Evolutionary conservation across 1,284 basidiomycete species (phyloP), one percentile per base, ranked within the genome.

Genomic region (Violaceomyces palustris): DNA sequence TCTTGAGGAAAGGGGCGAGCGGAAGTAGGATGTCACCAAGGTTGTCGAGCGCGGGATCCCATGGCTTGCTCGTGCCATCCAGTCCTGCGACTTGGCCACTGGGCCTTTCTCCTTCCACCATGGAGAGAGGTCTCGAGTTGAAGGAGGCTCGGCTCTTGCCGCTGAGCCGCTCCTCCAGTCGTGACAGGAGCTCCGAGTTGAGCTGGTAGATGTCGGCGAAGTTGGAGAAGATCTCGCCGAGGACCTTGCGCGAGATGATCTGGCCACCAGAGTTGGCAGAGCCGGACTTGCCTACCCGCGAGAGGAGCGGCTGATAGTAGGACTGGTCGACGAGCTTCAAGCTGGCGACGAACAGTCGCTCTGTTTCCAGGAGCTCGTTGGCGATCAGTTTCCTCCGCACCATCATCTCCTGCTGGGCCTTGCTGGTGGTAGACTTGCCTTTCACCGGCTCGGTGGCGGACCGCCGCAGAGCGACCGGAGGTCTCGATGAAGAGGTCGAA

Each of bases 131-230:
- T n/a, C n/a, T n/a, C n/a, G n/a, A n/a, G n/a, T n/a, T n/a, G n/a
- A n/a, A n/a, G n/a, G n/a, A n/a, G n/a, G n/a, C n/a, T n/a, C n/a
- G n/a, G n/a, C n/a, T n/a, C n/a, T n/a, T n/a, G n/a, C n/a, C n/a
- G 5, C 83, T 80, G 6, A 72, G 30, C 7, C 70, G 55, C 36
- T 65, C 66, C 34, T 71, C 69, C 22, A 88, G 78, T 3, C 82
- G 79, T 12, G 79, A 75, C 50, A 83, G 81, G 66, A 89, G 83
- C n/a, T 86, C 82, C 39, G 80, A 83, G 73, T 89, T 87, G 42
- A 92, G 79, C 61, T 88, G 87, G 81, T 87, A 86, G 35, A 93
- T 90, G 75, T 92, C 88, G 67, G 86, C 83, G 66, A 92, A 90
- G 72, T 91, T 91, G 55, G 84, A 84, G 73, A 93, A 93, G 36